These are phyloP conservation scores for Leishmania gerbilli DNA, from an alignment of 208 protist species.

Conservation along the genomic window DNA sequence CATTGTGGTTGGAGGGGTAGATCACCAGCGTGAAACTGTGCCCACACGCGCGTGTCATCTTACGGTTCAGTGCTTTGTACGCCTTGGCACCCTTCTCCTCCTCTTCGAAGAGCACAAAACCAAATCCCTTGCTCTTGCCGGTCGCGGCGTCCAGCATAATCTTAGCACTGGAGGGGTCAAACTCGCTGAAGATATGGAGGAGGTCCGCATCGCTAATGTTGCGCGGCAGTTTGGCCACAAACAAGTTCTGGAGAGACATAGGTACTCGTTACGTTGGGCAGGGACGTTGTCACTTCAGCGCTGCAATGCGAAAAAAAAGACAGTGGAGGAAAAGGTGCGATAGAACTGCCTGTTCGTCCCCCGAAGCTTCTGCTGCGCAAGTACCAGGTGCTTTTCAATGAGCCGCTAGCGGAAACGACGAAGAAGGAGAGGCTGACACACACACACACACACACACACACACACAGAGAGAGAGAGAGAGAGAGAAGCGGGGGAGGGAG, in stretches of 20 bases:
- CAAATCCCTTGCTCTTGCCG: slow-evolving; percentile 93
- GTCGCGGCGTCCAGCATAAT: slow-evolving; percentile 87
- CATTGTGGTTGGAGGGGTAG: slow-evolving; percentile 79
- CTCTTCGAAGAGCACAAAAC: slow-evolving; percentile 95
- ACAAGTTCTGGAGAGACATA: slow-evolving; percentile 55
- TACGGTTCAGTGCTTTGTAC: slow-evolving; percentile 64
- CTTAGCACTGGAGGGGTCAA: slow-evolving; percentile 85
- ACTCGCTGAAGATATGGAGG: slow-evolving; percentile 58
- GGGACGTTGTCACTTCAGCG: too few relatives aligned
- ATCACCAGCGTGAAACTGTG: slow-evolving; percentile 76
- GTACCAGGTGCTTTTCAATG: background rate
- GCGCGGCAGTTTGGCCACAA: slow-evolving; percentile 91
- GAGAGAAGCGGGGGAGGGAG: too few relatives aligned
- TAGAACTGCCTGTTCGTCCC: background rate
- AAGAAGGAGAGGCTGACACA: background rate
- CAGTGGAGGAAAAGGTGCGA: background rate
- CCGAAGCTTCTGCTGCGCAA: background rate
- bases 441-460: background rate
- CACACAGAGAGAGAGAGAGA: too few relatives aligned
- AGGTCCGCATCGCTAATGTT: slow-evolving; percentile 80
- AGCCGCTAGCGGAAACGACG: background rate
- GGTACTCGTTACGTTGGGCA: too few relatives aligned
- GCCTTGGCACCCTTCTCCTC: slow-evolving; percentile 80
- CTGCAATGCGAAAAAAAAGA: background rate
- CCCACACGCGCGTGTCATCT: slow-evolving; percentile 38